phyloP scores from a whole-genome alignment of 495 filamentous ascomycete genomes.

The Sordaria brevicollis region DNA sequence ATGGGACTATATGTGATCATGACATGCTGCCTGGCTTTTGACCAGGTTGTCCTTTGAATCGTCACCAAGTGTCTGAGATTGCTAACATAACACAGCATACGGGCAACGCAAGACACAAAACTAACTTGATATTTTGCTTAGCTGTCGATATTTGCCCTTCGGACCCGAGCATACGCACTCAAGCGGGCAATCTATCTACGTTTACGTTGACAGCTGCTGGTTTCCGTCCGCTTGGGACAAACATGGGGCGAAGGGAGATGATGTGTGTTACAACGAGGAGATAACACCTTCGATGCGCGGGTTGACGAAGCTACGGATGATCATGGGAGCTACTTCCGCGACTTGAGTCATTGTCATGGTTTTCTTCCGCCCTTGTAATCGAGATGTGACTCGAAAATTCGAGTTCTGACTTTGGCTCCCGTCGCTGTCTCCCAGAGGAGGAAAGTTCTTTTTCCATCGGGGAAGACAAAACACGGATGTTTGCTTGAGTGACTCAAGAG shows the following conservation, averaged over 20 bases:
- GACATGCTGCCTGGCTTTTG: no score
- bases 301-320: neutral
- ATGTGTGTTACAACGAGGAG: neutral
- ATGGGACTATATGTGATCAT: neutral
- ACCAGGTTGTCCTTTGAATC: no score
- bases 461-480: no score
- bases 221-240: neutral
- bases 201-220: neutral
- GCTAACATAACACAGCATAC: neutral
- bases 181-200: neutral
- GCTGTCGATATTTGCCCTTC: neutral
- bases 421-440: no score
- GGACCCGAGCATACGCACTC: neutral
- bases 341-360: no score
- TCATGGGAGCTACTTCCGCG: neutral
- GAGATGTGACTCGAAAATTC: no score
- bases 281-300: neutral
- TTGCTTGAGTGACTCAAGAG: neutral
- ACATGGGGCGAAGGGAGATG: neutral
- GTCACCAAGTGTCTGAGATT: no score
- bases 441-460: no score
- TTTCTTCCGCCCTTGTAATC: no score
- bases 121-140: neutral
- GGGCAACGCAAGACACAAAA: neutral
- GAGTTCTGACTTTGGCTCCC: no score